Conservation (phyloP, 1,139 yeast genomes). For the Protomyces gravidus region DNA sequence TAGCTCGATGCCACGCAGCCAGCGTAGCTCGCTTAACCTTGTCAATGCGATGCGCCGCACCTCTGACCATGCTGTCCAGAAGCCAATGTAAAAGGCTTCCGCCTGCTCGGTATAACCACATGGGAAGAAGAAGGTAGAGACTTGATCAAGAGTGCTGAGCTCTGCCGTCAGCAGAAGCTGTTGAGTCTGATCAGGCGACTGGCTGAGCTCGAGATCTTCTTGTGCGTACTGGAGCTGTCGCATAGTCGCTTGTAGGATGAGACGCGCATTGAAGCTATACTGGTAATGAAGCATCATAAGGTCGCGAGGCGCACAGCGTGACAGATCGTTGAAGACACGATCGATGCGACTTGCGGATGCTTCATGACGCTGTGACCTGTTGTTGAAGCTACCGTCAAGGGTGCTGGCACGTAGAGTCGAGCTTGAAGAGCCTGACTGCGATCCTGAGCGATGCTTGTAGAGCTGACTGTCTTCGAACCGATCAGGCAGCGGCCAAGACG, state of each 20-base stretch:
- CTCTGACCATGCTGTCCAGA: conserved; percentile 21
- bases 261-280: conserved; percentile 15
- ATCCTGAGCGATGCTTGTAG: too few species aligned
- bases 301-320: not conserved
- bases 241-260: conserved; percentile 13
- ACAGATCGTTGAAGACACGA: not conserved
- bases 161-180: not conserved
- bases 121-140: conserved; percentile 3
- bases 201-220: conserved; percentile 9
- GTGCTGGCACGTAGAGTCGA: conserved; percentile 1
- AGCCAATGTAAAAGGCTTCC: conserved; percentile 16
- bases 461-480: too few species aligned
- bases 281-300: conserved; percentile 1
- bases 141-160: conserved; percentile 4
- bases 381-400: not conserved
- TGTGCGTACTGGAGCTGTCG: conserved; percentile 7
- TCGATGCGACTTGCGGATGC: not conserved
- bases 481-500: too few species aligned
- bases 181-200: not conserved
- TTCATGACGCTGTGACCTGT: not conserved
- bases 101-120: conserved; percentile 1
- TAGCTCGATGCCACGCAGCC: conserved; percentile 9
- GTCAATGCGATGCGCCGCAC: conserved; percentile 8
- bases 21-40: conserved; percentile 3
- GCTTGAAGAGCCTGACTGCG: not conserved